phyloP scores from a whole-genome alignment of 352 stramenopile genomes.

The Globisporangium viniferum region DNA sequence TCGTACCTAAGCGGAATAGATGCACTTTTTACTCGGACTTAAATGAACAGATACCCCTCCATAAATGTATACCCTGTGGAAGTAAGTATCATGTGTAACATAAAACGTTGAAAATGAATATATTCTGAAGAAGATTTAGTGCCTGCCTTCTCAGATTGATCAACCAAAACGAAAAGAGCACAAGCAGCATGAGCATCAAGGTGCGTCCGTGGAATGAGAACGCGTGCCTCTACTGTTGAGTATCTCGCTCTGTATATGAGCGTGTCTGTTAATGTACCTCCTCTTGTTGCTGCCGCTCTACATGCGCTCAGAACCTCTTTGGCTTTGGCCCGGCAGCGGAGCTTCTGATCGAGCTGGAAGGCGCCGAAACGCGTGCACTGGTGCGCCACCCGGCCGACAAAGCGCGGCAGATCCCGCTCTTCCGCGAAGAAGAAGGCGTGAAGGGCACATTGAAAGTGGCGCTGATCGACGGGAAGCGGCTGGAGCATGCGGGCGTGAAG shows the following conservation, averaged over 20 bases:
- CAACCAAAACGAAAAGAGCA: neutral
- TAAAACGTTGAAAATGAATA: neutral
- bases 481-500: slow-evolving; percentile 96
- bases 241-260: neutral
- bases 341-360: slow-evolving; percentile 16
- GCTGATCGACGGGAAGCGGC: slow-evolving; percentile 85
- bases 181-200: slow-evolving; percentile 16
- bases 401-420: slow-evolving; percentile 45
- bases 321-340: slow-evolving; percentile 18
- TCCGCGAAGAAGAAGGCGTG: slow-evolving; percentile 52
- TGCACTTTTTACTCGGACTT: too few relatives aligned
- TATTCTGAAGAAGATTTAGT: neutral
- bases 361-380: slow-evolving; percentile 10
- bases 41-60: too few relatives aligned
- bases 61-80: too few relatives aligned
- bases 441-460: slow-evolving; percentile 60
- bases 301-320: slow-evolving; percentile 12
- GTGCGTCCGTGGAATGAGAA: neutral
- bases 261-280: neutral
- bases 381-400: slow-evolving; percentile 27
- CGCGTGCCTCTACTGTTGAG: too few relatives aligned
- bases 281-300: neutral
- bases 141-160: neutral
- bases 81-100: too few relatives aligned
- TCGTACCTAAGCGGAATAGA: too few relatives aligned